Base-by-base conservation (phyloP, 306 rosid species). In the Mimosa bimucronata region DNA sequence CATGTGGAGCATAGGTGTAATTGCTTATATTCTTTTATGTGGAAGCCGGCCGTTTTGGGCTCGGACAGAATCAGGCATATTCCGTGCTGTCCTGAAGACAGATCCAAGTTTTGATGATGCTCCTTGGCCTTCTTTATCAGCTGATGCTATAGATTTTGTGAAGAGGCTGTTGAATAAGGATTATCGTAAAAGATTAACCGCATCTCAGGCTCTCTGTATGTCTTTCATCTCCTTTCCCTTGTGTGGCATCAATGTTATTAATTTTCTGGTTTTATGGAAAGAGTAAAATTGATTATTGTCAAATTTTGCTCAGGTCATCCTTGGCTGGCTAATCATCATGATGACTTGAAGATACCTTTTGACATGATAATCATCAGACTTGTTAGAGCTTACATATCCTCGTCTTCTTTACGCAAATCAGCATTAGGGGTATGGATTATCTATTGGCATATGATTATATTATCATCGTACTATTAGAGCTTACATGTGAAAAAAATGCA, bases 21-120 rank as follows among this genome's bases (percentile, higher is more conserved):
- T 90, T 82, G 97, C 97, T 53, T 92, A 92, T 75, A 92, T 92
- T 81, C 95, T 92, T 76, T 81, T 92, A 77, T 92, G 97, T 79
- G 97, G 97, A 85, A 92, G 97, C 71, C 85, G 97, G 5, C 97
- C 95, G 18, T 92, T 92, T 84, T 92, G 97, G 97, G 93, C 97
- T 21, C 84, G 95, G 65, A 87, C 92, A 21, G 95, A 94, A 79
- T 91, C 95, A 50, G 98, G 98, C 21, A 91, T 94, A 79, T 94
- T 91, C 75, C 90, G 92, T 53, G 89, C 97, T 15, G 97, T 94
- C 77, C 81, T 94, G 58, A 94, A 94, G 85, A 91, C 94, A 2
- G 97, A 90, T 86, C 97, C 95, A 13, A 85, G 90, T 84, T 94
- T 94, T 66, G 97, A 91, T 7, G 97, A 91, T 84, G 86, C 92